A percentile compares a stretch with the other conserved stretches of the same genome.
phyloP scores from a whole-genome alignment of 805 yeast species.

The Komagataella pastoris region DNA sequence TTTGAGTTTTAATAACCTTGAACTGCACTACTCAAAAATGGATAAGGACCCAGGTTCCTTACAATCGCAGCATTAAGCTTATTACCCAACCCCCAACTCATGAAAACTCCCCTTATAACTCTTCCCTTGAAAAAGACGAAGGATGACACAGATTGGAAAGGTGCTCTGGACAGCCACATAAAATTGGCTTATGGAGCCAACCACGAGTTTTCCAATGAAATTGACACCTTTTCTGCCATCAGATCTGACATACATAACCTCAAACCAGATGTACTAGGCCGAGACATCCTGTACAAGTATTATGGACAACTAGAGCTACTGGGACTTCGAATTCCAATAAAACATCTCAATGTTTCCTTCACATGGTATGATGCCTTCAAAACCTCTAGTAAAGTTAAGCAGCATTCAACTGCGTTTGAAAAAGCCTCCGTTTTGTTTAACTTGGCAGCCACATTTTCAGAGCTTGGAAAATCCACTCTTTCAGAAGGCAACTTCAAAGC shows the following conservation, averaged over 20 bases:
- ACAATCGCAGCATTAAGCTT: not conserved
- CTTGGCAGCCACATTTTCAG: conserved; percentile 49
- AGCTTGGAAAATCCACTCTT: conserved; percentile 26
- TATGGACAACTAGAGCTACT: conserved; percentile 74
- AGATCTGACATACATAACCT: conserved; percentile 46
- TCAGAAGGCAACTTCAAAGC: conserved; percentile 34
- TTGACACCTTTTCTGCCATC: conserved; percentile 37
- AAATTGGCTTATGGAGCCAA: conserved; percentile 49
- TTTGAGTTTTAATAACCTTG: not conserved
- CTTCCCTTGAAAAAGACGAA: conserved; percentile 27
- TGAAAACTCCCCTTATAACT: conserved; percentile 14
- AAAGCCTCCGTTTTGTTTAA: conserved; percentile 79
- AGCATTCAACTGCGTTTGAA: conserved; percentile 75
- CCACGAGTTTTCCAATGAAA: conserved; percentile 43
- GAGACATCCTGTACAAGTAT: conserved; percentile 50
- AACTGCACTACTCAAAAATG: not conserved
- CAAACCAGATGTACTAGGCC: conserved; percentile 24
- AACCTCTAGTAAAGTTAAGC: conserved; percentile 36
- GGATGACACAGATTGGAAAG: conserved; percentile 51
- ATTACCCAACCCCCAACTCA: not conserved
- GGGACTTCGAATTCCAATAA: conserved; percentile 62
- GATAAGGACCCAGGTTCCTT: not conserved
- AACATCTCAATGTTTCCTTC: conserved; percentile 45
- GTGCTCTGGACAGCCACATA: conserved; percentile 46
- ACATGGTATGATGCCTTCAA: conserved; percentile 73